Evolutionary conservation across 2,329 filamentous ascomycete species (phyloP), one percentile per base, ranked within the genome.

Genomic region (Exophiala phaeomuriformis): DNA sequence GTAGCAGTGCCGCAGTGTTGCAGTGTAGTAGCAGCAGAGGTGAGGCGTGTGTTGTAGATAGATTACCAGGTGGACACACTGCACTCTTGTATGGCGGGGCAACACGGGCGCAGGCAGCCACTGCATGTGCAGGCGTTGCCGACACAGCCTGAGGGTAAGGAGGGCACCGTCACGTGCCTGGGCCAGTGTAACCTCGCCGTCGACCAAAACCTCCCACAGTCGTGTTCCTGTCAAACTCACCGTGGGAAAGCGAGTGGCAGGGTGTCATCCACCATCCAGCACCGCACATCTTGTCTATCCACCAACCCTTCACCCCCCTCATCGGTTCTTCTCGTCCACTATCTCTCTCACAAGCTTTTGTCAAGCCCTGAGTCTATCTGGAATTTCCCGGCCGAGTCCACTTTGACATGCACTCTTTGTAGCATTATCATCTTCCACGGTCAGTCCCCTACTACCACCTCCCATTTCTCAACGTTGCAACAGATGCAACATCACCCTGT

Each of bases 401-500:
- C 42, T 45, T 7, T 33, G 35, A 37, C 35, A n/a, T 37, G 7
- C 35, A 37, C 19, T 32, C 19, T 51, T 45, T 36, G 51, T 47
- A 53, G 37, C 52, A 50, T 52, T 56, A 48, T 19, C 47, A 51
- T 52, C 48, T 31, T 47, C 49, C 42, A 47, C 33, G 5, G 6
- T 35, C 33, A 47, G 28, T 37, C 54, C 56, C 36, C 36, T 5
- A 45, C 19, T 27, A 27, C 39, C 39, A 50, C 46, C 37, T 45
- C 47, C 31, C 51, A 39, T 8, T 10, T 9, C 33, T 37, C 51
- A 31, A 45, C 49, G 33, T 47, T 44, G 19, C 32, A 31, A 53
- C 49, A 53, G 53, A 59, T 59, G 57, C 57, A 57, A 59, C 57
- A 59, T 59, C 52, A 55, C 45, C 48, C 52, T 46, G 45, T 54